Evolutionary conservation across 139 green algal species (phyloP), one percentile per base, ranked within the genome.

Genomic region (Haematococcus lacustris): DNA sequence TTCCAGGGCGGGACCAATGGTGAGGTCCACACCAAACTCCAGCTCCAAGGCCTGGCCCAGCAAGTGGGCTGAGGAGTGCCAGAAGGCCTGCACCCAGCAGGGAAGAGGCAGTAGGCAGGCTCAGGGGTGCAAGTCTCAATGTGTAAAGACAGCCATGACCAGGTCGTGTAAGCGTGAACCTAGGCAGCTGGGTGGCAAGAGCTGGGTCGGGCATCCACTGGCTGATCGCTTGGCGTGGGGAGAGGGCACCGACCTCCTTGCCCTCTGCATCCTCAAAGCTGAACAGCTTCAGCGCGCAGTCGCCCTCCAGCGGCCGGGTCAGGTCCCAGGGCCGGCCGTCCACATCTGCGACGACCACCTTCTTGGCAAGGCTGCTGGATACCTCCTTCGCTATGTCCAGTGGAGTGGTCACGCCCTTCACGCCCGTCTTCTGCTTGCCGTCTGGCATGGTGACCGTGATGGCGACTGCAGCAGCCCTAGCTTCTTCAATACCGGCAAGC

Each of bases 31-130:
- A 39, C 91, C 93, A 82, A 90, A 98, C 81, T 95, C 85, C 43
- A 93, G 83, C 89, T 99, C 95, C 70, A 99, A 85, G 21, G 90
- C 91, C 84, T 97, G 82, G 39, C 95, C 95, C 76, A 99, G 80
- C 25, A 98, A 78, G 78, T 99, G 95, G 5, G 93, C 90, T 63
- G 74, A 90, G 41, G 85, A 94, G 83, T 98, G 94, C 94, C 94
- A 98, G 80, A 98, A 98, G 21, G 92, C 91, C 91, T 98, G 88
- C 75, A 78, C 59, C 47, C 33, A n/a, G n/a, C n/a, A n/a, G n/a
- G n/a, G n/a, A n/a, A n/a, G n/a, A n/a, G n/a, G n/a, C n/a, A n/a
- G n/a, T n/a, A n/a, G n/a, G n/a, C n/a, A n/a, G n/a, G n/a, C n/a
- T n/a, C n/a, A n/a, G n/a, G n/a, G n/a, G n/a, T n/a, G n/a, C n/a